Conservation (phyloP, 495 filamentous ascomycete genomes). For the Talaromyces ruber region DNA sequence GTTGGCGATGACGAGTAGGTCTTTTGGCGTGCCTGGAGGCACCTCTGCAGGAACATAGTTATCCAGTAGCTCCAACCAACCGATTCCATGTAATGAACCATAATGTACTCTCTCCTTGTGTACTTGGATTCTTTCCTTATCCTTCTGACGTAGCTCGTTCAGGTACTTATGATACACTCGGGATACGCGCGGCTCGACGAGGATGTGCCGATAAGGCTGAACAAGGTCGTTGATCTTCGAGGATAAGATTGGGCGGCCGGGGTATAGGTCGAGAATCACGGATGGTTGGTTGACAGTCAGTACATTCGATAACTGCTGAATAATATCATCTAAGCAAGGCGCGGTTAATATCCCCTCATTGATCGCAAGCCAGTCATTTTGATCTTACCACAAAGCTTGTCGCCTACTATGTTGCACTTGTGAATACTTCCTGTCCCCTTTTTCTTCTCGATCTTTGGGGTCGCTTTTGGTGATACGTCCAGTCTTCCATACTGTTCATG, state of each 20-base stretch:
- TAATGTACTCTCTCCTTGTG: neutral
- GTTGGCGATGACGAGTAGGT: conserved; percentile 59
- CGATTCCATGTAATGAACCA: neutral
- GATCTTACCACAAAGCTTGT: conserved; percentile 50
- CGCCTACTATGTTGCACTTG: conserved; percentile 42
- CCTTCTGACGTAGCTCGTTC: conserved; percentile 45
- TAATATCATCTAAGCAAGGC: conserved; percentile 28
- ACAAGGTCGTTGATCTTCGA: conserved; percentile 63
- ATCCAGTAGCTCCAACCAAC: neutral
- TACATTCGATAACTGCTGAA: conserved; percentile 46
- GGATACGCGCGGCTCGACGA: conserved; percentile 57
- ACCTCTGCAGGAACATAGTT: neutral
- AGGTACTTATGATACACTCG: conserved; percentile 48
- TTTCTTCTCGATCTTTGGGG: neutral
- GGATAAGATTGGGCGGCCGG: conserved; percentile 68
- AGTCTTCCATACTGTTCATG: neutral
- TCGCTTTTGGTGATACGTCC: neutral
- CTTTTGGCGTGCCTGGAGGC: conserved; percentile 43
- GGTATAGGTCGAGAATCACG: conserved; percentile 80
- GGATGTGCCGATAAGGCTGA: conserved; percentile 67
- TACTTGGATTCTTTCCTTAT: neutral
- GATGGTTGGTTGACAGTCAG: conserved; percentile 57
- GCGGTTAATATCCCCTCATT: neutral
- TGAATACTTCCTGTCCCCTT: neutral
- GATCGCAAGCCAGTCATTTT: neutral